Evolutionary conservation across 2,329 filamentous ascomycete species (phyloP).

Genomic region (Penicillium crustosum): DNA sequence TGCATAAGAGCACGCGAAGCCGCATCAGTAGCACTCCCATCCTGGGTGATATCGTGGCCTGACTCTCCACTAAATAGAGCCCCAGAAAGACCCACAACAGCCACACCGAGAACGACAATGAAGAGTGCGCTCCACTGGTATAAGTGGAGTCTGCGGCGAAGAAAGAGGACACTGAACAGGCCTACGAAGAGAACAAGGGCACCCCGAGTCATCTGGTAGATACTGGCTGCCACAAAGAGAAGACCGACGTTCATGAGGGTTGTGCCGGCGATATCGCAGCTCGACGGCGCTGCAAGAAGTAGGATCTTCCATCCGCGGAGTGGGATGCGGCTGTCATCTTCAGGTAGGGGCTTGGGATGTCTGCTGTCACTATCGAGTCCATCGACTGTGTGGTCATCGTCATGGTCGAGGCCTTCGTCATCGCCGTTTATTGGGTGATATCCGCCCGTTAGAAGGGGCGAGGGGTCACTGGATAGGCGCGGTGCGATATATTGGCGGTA

Average conservation of each 20-base stretch:
- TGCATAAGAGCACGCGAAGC: conserved; percentile 46
- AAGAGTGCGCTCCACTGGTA: conserved; percentile 92
- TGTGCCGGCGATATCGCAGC: conserved; percentile 91
- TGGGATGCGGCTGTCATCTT: conserved; percentile 57
- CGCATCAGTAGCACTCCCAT: conserved; percentile 24
- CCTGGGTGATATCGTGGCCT: conserved; percentile 36
- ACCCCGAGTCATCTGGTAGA: conserved; percentile 98
- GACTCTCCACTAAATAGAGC: conserved; percentile 68
- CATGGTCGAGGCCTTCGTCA: conserved; percentile 49
- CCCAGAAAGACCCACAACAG: conserved; percentile 83
- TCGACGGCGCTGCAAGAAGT: conserved; percentile 78
- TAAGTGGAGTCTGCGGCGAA: conserved; percentile 73
- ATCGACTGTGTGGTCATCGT: conserved; percentile 47
- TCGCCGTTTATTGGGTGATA: conserved; percentile 65
- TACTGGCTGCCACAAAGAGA: conserved; percentile 88
- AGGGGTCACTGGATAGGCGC: conserved; percentile 38
- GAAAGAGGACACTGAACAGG: conserved; percentile 88
- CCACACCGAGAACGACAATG: conserved; percentile 84
- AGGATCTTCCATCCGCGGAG: conserved; percentile 70
- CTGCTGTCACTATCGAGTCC: conserved; percentile 43
- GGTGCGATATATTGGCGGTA: conserved; percentile 58
- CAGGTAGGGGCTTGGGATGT: conserved; percentile 54
- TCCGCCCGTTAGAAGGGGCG: conserved; percentile 50
- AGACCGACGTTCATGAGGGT: conserved; percentile 97
- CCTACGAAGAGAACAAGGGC: conserved; percentile 95